Conservation (phyloP, 2,329 filamentous ascomycete genomes). For the Colletotrichum horii region DNA sequence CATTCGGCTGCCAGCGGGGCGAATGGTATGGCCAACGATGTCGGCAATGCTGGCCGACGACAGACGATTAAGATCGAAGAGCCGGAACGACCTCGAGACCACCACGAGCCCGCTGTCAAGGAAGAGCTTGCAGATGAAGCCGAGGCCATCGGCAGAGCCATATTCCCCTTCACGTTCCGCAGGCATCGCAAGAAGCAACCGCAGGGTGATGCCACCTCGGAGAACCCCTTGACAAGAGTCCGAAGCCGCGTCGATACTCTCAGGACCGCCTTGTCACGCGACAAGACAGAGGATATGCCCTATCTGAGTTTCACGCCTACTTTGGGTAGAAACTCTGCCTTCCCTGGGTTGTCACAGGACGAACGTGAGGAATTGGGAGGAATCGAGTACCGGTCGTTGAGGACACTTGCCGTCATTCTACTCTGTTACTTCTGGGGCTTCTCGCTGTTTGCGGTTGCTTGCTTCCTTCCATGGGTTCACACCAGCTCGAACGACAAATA, state of each 20-base stretch:
- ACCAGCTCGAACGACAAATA: constrained; percentile 60
- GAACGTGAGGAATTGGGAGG: constrained; percentile 95
- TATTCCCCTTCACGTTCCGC: constrained; percentile 48
- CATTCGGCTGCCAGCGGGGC: constrained; percentile 24
- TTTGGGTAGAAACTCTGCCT: constrained; percentile 90
- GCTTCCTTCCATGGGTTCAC: constrained; percentile 82
- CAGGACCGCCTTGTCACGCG: constrained; percentile 59
- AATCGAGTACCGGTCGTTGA: constrained; percentile 93
- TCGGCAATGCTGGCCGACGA: constrained; percentile 37
- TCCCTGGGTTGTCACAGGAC: constrained; percentile 85
- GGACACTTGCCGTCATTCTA: constrained; percentile 81
- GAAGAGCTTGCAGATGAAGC: constrained; percentile 47
- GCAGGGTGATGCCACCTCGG: constrained; percentile 30
- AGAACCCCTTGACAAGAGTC: constrained; percentile 31
- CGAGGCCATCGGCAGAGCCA: constrained; percentile 42
- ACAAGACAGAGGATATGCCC: constrained; percentile 69
- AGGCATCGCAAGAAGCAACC: constrained; percentile 44
- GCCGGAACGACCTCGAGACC: constrained; percentile 50
- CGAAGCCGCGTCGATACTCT: constrained; percentile 63
- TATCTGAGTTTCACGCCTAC: constrained; percentile 96
- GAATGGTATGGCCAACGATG: constrained; percentile 19
- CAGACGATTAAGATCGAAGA: constrained; percentile 73
- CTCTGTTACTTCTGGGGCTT: constrained; percentile 84
- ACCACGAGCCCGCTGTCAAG: constrained; percentile 30
- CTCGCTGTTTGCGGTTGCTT: constrained; percentile 75